These are phyloP conservation scores for Xylaria sp. DNA, from an alignment of 2,329 filamentous ascomycete species.

Conservation along the genomic window DNA sequence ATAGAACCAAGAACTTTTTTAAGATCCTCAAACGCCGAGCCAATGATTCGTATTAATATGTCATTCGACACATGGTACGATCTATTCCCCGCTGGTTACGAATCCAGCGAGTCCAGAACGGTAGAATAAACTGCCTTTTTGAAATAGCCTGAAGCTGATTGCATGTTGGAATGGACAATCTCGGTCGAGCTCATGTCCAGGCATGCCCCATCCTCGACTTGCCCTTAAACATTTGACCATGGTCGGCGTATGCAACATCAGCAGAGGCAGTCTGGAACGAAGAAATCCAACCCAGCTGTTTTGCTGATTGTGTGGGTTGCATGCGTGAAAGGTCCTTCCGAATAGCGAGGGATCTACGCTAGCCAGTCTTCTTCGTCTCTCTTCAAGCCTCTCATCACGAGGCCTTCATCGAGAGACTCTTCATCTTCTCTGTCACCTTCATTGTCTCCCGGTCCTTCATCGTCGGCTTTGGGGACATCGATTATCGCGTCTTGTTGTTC, in stretches of 20 bases:
- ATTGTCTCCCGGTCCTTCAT: constrained; percentile 43
- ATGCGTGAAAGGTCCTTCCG: background rate
- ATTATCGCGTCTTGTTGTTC: constrained; percentile 42
- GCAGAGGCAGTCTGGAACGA: background rate
- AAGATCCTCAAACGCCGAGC: constrained; percentile 22
- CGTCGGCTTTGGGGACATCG: constrained; percentile 55
- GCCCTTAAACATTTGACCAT: background rate
- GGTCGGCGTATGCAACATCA: background rate
- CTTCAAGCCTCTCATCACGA: constrained; percentile 63
- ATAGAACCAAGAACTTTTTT: constrained; percentile 12
- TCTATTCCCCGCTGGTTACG: constrained; percentile 8
- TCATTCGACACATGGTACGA: background rate
- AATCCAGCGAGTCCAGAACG: background rate
- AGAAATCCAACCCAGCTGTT: background rate
- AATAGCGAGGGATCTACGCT: constrained; percentile 35
- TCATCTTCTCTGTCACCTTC: constrained; percentile 54
- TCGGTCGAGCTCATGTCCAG: background rate
- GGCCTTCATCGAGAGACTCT: constrained; percentile 62
- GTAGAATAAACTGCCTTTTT: background rate
- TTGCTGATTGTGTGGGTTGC: background rate
- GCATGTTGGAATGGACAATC: background rate
- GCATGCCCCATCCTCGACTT: background rate
- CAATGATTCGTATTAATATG: constrained; percentile 8
- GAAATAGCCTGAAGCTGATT: background rate
- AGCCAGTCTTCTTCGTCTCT: constrained; percentile 66